Evolutionary conservation across 202 grass and related monocot species (phyloP).

Genomic region (Alloteropsis angusta): DNA sequence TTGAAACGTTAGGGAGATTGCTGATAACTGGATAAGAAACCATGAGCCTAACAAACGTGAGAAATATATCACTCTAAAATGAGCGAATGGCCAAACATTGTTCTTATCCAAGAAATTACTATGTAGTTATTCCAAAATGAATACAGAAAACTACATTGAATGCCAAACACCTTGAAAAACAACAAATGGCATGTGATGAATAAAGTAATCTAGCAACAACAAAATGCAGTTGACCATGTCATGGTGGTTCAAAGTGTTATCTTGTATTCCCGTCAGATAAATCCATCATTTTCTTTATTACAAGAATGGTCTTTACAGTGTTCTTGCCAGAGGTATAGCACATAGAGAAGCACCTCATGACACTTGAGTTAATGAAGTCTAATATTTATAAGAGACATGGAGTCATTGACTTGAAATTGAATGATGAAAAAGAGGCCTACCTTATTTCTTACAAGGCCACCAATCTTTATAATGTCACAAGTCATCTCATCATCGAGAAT

Average conservation of each 20-base stretch:
- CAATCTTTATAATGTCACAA: constrained; percentile 94
- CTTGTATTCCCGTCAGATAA: not conserved
- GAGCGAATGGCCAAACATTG: not conserved
- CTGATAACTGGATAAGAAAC: not conserved
- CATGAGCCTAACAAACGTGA: not conserved
- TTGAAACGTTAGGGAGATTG: not conserved
- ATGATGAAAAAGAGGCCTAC: constrained; percentile 31
- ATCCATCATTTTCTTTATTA: not conserved
- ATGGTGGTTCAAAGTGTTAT: not conserved
- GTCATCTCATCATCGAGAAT: constrained; percentile 92
- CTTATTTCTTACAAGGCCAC: constrained; percentile 77
- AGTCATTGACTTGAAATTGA: not conserved
- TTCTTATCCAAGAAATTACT: not conserved
- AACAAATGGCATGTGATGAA: not conserved
- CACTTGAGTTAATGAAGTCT: constrained; percentile 6
- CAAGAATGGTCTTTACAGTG: not conserved
- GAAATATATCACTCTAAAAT: not conserved
- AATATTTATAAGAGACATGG: not conserved
- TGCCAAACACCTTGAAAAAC: not conserved
- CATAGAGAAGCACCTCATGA: not conserved
- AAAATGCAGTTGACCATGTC: not conserved
- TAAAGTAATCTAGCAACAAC: not conserved
- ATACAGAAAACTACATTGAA: not conserved
- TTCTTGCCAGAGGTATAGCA: not conserved
- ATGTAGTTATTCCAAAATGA: constrained; percentile 3